Evolutionary conservation across 148 eudicot species (phyloP).

Genomic region (Salicornia ramosissima): DNA sequence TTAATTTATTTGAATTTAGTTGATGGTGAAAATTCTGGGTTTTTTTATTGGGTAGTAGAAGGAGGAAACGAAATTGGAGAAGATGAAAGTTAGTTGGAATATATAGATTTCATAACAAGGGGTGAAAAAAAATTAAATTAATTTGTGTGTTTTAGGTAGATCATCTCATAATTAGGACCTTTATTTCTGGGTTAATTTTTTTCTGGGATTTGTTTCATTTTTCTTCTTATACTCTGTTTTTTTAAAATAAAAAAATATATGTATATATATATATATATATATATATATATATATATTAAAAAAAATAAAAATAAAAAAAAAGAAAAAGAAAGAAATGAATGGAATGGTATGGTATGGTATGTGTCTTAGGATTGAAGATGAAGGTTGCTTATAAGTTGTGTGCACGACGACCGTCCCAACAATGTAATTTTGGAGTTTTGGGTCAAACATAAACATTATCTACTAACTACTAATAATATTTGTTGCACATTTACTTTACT

Average conservation of each 20-base stretch:
- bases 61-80: neutral
- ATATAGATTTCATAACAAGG: neutral
- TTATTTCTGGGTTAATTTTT: neutral
- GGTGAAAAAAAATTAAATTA: neutral
- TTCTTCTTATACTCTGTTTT: neutral
- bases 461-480: neutral
- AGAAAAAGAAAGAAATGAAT: no score
- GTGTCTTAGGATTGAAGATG: neutral
- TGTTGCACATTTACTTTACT: no score
- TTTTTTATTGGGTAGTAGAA: conserved; percentile 7
- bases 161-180: neutral
- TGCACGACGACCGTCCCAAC: neutral
- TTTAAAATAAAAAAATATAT: no score
- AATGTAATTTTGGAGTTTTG: no score
- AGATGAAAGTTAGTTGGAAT: conserved; percentile 8
- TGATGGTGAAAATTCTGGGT: neutral
- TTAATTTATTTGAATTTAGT: neutral
- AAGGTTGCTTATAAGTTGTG: neutral
- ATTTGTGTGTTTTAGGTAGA: conserved; percentile 10
- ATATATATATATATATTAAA: no score
- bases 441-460: neutral
- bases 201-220: neutral
- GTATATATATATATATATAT: no score
- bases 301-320: no score
- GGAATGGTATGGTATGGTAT: no score